Conservation (phyloP, 2,329 filamentous ascomycete species). For the Pseudocercospora vitis region DNA sequence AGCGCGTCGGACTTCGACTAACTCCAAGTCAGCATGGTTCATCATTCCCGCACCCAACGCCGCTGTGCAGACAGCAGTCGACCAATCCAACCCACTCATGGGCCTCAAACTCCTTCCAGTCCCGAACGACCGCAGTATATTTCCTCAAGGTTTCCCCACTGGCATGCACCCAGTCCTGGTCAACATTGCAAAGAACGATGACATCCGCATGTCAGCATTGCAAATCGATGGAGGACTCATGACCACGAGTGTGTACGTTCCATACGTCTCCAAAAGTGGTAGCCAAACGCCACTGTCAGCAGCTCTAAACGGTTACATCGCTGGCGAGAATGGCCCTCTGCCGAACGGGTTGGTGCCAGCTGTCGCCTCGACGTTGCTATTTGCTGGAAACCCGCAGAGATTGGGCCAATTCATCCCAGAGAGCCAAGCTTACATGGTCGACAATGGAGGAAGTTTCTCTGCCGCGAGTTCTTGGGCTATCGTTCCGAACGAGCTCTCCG, state of each 20-base stretch:
- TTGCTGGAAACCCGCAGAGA: slow-evolving; percentile 24
- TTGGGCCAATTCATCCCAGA: slow-evolving; percentile 26
- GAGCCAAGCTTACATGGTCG: slow-evolving; percentile 21
- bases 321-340: slow-evolving; percentile 23
- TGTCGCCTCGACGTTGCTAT: slow-evolving; percentile 23
- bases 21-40: slow-evolving; percentile 21
- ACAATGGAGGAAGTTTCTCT: slow-evolving; percentile 17
- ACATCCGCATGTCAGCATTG: slow-evolving; percentile 28
- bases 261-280: slow-evolving; percentile 23
- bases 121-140: slow-evolving; percentile 22
- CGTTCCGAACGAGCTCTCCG: slow-evolving; percentile 28
- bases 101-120: slow-evolving; percentile 23
- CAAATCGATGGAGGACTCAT: slow-evolving; percentile 28
- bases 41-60: slow-evolving; percentile 25
- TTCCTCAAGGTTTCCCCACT: slow-evolving; percentile 25
- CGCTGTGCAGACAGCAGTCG: slow-evolving; percentile 24
- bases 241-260: slow-evolving; percentile 14
- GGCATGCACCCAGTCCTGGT: slow-evolving; percentile 28
- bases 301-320: slow-evolving; percentile 21
- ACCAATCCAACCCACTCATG: slow-evolving; percentile 16
- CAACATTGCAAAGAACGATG: slow-evolving; percentile 16
- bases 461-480: slow-evolving; percentile 24
- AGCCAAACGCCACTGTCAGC: slow-evolving; percentile 18
- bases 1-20: background rate
- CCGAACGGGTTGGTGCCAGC: slow-evolving; percentile 28